These are phyloP conservation scores for Morella rubra DNA, from an alignment of 306 rosid genomes.

Conservation along the genomic window DNA sequence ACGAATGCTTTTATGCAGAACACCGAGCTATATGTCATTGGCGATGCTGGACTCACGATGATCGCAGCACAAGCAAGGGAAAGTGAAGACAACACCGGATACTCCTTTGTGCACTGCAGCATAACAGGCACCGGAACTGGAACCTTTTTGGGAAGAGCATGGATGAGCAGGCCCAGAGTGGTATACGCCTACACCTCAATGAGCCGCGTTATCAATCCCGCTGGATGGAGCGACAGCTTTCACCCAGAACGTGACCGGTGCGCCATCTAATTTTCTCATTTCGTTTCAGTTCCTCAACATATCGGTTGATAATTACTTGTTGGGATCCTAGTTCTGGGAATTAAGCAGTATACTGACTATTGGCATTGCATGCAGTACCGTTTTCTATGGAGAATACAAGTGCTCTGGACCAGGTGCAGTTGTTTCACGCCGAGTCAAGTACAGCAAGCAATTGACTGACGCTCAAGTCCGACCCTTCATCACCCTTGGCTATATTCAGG, in stretches of 20 bases:
- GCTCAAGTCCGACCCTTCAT: constrained; percentile 37
- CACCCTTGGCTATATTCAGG: constrained; percentile 38
- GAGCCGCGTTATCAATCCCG: constrained; percentile 18
- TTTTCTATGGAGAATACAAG: constrained; percentile 45
- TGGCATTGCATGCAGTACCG: constrained; percentile 25
- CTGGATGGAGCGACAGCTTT: constrained; percentile 42
- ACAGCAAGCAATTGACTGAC: constrained; percentile 22
- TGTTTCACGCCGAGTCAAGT: background rate
- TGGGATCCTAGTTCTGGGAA: background rate
- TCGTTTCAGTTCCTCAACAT: background rate
- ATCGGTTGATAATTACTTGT: too few relatives aligned
- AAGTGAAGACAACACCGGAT: constrained; percentile 22
- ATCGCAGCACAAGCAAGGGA: constrained; percentile 60
- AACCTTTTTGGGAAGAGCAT: constrained; percentile 55
- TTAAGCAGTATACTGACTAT: background rate
- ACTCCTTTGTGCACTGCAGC: constrained; percentile 53
- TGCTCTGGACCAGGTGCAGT: constrained; percentile 32
- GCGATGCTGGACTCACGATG: constrained; percentile 21
- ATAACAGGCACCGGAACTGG: constrained; percentile 37
- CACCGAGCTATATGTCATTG: constrained; percentile 29
- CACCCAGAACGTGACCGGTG: constrained; percentile 26
- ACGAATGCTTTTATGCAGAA: constrained; percentile 27
- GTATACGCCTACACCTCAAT: constrained; percentile 44
- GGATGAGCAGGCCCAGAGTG: constrained; percentile 43
- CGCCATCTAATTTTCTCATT: background rate